These are phyloP conservation scores for Phytophthora pseudosyringae DNA, from an alignment of 352 stramenopile genomes.

Conservation along the genomic window DNA sequence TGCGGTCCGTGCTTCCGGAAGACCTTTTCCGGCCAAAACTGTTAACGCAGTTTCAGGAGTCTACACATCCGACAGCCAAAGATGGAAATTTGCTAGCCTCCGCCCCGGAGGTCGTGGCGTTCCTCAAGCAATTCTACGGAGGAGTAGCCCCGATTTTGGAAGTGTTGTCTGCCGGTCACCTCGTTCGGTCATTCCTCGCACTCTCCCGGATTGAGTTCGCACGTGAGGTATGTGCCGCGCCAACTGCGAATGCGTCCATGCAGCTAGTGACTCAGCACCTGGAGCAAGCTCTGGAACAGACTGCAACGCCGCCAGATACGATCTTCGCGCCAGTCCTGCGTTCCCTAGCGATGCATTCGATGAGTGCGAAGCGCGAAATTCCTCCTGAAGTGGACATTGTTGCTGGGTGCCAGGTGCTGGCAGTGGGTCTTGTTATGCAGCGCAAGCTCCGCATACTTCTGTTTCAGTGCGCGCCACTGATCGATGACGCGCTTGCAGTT, in stretches of 20 bases:
- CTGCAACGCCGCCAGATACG: slow-evolving; percentile 23
- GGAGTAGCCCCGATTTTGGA: slow-evolving; percentile 29
- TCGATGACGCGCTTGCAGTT: slow-evolving; percentile 52
- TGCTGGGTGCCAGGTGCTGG: slow-evolving; percentile 44
- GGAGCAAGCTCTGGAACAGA: slow-evolving; percentile 45
- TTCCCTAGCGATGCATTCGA: slow-evolving; percentile 27
- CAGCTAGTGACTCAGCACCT: slow-evolving; percentile 48
- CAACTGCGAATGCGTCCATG: slow-evolving; percentile 45
- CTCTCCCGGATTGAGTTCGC: slow-evolving; percentile 58
- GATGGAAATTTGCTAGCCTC: slow-evolving; percentile 12
- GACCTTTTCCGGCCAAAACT: slow-evolving; percentile 35
- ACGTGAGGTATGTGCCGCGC: slow-evolving; percentile 44
- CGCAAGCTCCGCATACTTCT: slow-evolving; percentile 58
- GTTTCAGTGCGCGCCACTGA: slow-evolving; percentile 41
- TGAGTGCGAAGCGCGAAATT: slow-evolving; percentile 16
- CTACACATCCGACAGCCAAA: neutral
- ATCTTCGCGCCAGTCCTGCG: slow-evolving; percentile 45
- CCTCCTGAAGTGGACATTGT: slow-evolving; percentile 44
- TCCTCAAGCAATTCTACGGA: slow-evolving; percentile 42
- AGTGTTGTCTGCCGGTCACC: slow-evolving; percentile 16
- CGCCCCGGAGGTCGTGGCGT: slow-evolving; percentile 23
- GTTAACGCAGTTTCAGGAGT: slow-evolving; percentile 4
- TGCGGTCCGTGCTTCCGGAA: slow-evolving; percentile 38
- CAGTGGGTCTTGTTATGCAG: slow-evolving; percentile 56
- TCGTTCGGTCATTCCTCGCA: slow-evolving; percentile 34